Evolutionary conservation across 257 asterid genomes (phyloP).

Genomic region (Solanum raphanifolium): DNA sequence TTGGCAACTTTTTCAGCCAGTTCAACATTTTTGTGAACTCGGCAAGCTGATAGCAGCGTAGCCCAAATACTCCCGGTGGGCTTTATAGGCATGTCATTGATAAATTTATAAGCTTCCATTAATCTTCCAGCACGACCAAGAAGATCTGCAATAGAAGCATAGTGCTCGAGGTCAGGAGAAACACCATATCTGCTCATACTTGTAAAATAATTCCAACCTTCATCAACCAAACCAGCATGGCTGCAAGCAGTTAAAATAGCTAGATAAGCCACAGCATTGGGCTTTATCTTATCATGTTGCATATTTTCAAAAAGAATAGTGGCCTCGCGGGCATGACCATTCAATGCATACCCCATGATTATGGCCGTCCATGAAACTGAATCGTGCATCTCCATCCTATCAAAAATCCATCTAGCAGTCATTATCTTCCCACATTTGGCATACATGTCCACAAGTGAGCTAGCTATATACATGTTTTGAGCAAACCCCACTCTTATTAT

Average conservation of each 20-base stretch:
- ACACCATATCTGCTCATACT: slow-evolving; percentile 51
- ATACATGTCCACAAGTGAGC: slow-evolving; percentile 86
- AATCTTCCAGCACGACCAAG: slow-evolving; percentile 86
- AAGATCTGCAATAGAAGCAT: slow-evolving; percentile 67
- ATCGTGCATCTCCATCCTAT: slow-evolving; percentile 53
- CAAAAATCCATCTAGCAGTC: slow-evolving; percentile 54
- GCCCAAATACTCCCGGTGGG: slow-evolving; percentile 76
- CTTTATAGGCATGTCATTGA: slow-evolving; percentile 41
- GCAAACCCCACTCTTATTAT: slow-evolving; percentile 49
- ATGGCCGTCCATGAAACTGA: slow-evolving; percentile 81
- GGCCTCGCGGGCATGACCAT: slow-evolving; percentile 69
- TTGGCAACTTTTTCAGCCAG: slow-evolving; percentile 70
- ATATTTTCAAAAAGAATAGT: slow-evolving; percentile 48
- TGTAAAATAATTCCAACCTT: slow-evolving; percentile 48
- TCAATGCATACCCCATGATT: slow-evolving; percentile 81
- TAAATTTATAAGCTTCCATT: slow-evolving; percentile 61
- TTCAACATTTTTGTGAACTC: slow-evolving; percentile 71
- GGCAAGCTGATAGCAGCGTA: slow-evolving; percentile 70
- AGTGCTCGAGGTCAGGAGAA: slow-evolving; percentile 63
- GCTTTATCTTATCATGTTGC: slow-evolving; percentile 47
- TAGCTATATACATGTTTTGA: slow-evolving; percentile 53
- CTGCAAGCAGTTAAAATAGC: slow-evolving; percentile 89
- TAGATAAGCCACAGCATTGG: slow-evolving; percentile 56
- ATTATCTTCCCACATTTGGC: slow-evolving; percentile 75
- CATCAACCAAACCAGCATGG: slow-evolving; percentile 85